Evolutionary conservation across 2,329 filamentous ascomycete genomes (phyloP).

Genomic region (Ascocoryne sarcoides): DNA sequence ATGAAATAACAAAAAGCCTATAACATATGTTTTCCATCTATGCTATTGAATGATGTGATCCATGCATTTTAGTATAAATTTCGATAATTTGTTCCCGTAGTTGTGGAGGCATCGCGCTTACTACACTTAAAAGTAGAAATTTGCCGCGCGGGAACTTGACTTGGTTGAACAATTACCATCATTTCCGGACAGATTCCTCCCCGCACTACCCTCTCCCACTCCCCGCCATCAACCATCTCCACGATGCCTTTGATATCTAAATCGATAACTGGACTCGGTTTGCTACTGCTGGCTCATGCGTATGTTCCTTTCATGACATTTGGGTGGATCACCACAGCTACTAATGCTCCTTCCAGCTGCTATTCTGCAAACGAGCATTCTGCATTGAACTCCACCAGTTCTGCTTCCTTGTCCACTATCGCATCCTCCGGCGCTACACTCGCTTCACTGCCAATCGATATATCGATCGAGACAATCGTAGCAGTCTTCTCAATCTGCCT

Average conservation of each 20-base stretch:
- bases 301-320: constrained; percentile 40
- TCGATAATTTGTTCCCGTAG: too few relatives aligned
- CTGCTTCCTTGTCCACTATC: constrained; percentile 38
- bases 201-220: too few relatives aligned
- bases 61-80: too few relatives aligned
- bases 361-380: constrained; percentile 96
- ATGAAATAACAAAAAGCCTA: constrained; percentile 18
- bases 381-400: constrained; percentile 53
- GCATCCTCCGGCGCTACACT: constrained; percentile 34
- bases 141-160: too few relatives aligned
- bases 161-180: too few relatives aligned
- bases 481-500: constrained; percentile 73
- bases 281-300: constrained; percentile 79
- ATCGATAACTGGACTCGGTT: constrained; percentile 54
- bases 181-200: too few relatives aligned
- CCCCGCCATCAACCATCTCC: too few relatives aligned
- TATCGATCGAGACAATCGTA: constrained; percentile 75
- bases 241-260: constrained; percentile 1
- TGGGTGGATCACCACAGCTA: neutral
- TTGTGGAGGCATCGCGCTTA: too few relatives aligned
- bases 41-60: too few relatives aligned
- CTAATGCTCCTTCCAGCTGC: constrained; percentile 51
- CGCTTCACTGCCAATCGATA: constrained; percentile 66
- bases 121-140: too few relatives aligned
- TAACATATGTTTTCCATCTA: constrained; percentile 3